phyloP scores from a whole-genome alignment of 1,284 basidiomycete genomes.

The Cutaneotrichosporon sp. region DNA sequence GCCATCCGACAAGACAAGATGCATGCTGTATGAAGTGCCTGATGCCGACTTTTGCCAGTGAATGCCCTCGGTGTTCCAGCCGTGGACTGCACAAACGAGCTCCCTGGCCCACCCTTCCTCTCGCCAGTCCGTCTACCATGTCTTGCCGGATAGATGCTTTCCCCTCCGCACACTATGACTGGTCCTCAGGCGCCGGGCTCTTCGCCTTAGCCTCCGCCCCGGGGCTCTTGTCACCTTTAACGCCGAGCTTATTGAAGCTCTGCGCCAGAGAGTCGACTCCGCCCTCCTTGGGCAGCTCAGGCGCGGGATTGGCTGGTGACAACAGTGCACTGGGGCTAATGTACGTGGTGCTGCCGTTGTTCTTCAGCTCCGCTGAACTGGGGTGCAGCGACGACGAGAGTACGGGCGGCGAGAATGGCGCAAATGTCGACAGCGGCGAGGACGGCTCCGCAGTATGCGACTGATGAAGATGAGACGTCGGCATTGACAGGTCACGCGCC shows the following conservation, averaged over 20 bases:
- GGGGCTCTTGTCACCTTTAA: neutral
- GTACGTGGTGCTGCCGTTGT: constrained; percentile 16
- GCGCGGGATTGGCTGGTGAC: constrained; percentile 22
- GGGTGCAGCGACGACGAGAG: constrained; percentile 20
- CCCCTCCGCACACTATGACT: neutral
- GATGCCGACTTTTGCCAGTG: no score
- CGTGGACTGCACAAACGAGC: no score
- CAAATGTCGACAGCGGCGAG: constrained; percentile 38
- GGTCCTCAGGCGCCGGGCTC: neutral
- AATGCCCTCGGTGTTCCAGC: no score
- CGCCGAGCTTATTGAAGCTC: constrained; percentile 19
- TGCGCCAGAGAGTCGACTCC: constrained; percentile 12
- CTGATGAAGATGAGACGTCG: constrained; percentile 8
- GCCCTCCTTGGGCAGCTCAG: neutral
- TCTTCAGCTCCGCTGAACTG: constrained; percentile 9
- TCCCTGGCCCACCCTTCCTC: no score
- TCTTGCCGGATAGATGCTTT: neutral
- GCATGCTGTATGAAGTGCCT: neutral
- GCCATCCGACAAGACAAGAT: neutral
- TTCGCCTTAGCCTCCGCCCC: neutral
- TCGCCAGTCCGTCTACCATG: neutral
- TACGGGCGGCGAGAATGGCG: constrained; percentile 36
- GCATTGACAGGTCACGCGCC: constrained; percentile 12
- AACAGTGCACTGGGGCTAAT: constrained; percentile 41
- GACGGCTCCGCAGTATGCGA: constrained; percentile 13